Evolutionary conservation across 2,329 filamentous ascomycete genomes (phyloP).

Genomic region (Lecanosticta acicola): DNA sequence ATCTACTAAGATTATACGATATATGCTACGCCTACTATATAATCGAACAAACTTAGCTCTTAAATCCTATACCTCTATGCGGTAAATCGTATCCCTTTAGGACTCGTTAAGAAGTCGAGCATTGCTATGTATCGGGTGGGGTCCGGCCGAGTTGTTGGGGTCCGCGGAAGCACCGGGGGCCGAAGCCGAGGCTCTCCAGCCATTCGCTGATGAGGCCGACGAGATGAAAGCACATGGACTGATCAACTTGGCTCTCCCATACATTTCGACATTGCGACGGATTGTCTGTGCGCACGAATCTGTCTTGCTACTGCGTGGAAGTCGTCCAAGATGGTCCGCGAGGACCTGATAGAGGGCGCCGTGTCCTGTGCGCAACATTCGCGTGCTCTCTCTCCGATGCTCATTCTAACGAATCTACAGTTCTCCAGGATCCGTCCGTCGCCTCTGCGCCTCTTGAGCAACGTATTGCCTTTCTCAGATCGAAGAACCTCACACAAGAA

Average conservation of each 20-base stretch:
- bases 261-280: background rate
- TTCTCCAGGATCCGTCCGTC: conserved; percentile 91
- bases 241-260: background rate
- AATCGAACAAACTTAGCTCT: no score
- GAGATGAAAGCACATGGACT: background rate
- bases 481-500: conserved; percentile 94
- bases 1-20: no score
- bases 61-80: no score
- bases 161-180: background rate
- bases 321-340: conserved; percentile 70
- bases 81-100: no score
- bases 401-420: conserved; percentile 41
- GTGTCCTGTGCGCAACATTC: conserved; percentile 40
- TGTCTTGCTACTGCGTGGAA: background rate
- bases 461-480: conserved; percentile 84
- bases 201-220: background rate
- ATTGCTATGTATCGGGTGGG: no score
- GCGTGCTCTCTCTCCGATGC: background rate
- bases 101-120: no score
- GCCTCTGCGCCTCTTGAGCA: conserved; percentile 86
- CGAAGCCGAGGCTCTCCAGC: background rate
- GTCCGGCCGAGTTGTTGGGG: no score
- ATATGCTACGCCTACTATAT: no score
- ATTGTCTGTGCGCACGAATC: background rate
- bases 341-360: conserved; percentile 80